A percentile compares a stretch with the other conserved stretches of the same genome.
These are phyloP conservation scores for Wickerhamomyces mucosus DNA, from an alignment of 805 yeast species.

Conservation along the genomic window DNA sequence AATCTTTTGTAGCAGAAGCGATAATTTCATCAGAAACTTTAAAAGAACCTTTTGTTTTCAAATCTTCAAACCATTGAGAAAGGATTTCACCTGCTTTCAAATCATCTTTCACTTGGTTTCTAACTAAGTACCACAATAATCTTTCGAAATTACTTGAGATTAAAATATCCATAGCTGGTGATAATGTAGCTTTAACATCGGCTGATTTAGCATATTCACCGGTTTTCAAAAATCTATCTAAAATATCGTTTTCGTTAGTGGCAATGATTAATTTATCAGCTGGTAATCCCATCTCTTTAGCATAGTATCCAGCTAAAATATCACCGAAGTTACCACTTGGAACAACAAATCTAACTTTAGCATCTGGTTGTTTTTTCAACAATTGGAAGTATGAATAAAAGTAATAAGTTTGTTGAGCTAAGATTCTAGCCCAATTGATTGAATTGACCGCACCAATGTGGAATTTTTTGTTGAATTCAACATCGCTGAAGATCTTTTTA, in stretches of 20 bases:
- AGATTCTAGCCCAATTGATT: slow-evolving; percentile 97
- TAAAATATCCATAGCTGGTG: slow-evolving; percentile 98
- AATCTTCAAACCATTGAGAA: slow-evolving; percentile 65
- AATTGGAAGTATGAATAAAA: slow-evolving; percentile 84
- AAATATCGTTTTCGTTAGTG: slow-evolving; percentile 90
- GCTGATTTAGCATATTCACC: slow-evolving; percentile 75
- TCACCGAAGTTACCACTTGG: slow-evolving; percentile 99
- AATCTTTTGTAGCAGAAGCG: slow-evolving; percentile 54
- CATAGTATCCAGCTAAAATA: slow-evolving; percentile 92
- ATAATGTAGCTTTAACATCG: slow-evolving; percentile 76
- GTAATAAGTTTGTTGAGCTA: slow-evolving; percentile 96
- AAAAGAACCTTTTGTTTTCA: slow-evolving; percentile 71
- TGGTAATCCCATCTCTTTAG: slow-evolving; percentile 93
- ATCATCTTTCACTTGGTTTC: slow-evolving; percentile 52
- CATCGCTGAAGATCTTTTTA: slow-evolving; percentile 85
- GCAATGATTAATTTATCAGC: slow-evolving; percentile 82
- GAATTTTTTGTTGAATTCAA: slow-evolving; percentile 76
- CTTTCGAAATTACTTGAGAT: slow-evolving; percentile 96
- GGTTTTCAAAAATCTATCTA: slow-evolving; percentile 82
- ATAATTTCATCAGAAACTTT: slow-evolving; percentile 57
- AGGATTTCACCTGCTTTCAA: slow-evolving; percentile 65
- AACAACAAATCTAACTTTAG: slow-evolving; percentile 73
- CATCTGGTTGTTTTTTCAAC: slow-evolving; percentile 28
- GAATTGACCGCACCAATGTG: slow-evolving; percentile 98
- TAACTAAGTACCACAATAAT: slow-evolving; percentile 86